Evolutionary conservation across 805 yeast species (phyloP), one percentile per base, ranked within the genome.

Genomic region (Candida nitratophila): DNA sequence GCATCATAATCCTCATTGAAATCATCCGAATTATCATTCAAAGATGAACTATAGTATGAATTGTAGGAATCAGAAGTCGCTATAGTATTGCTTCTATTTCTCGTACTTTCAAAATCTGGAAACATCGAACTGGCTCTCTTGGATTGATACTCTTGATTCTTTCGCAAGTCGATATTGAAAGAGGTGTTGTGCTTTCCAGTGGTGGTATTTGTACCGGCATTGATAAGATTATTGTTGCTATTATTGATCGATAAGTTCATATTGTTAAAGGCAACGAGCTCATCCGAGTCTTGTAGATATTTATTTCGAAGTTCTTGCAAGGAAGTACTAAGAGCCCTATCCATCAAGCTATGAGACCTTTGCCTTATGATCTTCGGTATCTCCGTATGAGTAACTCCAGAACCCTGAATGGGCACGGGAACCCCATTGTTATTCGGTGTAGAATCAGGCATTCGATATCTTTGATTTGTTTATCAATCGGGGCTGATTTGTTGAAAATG

Each of bases 71-170:
- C 50, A 1, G 56, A 49, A 3, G 56, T 48, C 6, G 55, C 43
- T 16, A 52, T 30, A 6, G 63, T 55, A 30, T 46, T 48, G n/a
- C 56, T 54, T 38, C 62, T 44, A 16, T 47, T 43, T 22, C 64
- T 46, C 27, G 50, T 42, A 39, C 55, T 51, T 37, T 45, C 53
- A 43, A 54, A 53, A 24, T 54, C 61, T n/a, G 58, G 47, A 29
- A 43, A 46, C 19, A 40, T 40, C 1, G 46, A 36, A 35, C 42
- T 24, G 1, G 42, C 35, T 21, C 41, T n/a, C 21, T 39, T 39
- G 3, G 34, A 32, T 8, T 34, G 15, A 24, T 20, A 20, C 15
- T 27, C 21, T 12, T 11, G 15, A 11, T 15, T 22, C 6, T 35
- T 35, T 24, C 39, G 24, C 19, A 27, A 11, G 20, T 17, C 39